Evolutionary conservation across 2,329 filamentous ascomycete genomes (phyloP).

Genomic region (Periconia sp.): DNA sequence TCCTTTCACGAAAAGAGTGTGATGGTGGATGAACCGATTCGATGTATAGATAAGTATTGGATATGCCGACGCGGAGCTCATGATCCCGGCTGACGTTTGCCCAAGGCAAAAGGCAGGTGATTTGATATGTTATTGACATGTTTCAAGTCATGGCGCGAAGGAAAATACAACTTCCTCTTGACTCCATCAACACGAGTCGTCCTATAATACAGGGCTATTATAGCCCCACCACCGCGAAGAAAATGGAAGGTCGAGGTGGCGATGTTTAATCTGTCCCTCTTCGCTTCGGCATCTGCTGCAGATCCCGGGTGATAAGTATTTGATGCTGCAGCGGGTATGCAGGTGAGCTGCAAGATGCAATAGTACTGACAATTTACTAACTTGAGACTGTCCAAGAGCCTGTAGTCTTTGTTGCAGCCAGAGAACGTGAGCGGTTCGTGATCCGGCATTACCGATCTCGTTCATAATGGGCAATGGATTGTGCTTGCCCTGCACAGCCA

Average conservation of each 20-base stretch:
- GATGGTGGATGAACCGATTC: too few relatives aligned
- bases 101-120: too few relatives aligned
- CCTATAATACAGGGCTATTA: not conserved
- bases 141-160: too few relatives aligned
- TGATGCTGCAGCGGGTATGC: not conserved
- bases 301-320: not conserved
- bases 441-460: not conserved
- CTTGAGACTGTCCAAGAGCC: not conserved
- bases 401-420: not conserved
- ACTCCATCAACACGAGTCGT: not conserved
- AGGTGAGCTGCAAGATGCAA: not conserved
- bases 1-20: too few relatives aligned
- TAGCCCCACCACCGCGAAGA: not conserved
- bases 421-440: not conserved
- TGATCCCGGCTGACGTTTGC: too few relatives aligned
- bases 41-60: too few relatives aligned
- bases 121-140: too few relatives aligned
- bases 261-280: too few relatives aligned
- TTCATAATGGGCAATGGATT: not conserved
- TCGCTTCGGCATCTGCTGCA: not conserved
- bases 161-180: not conserved
- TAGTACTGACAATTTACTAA: not conserved
- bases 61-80: too few relatives aligned
- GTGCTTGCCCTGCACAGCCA: not conserved
- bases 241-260: not conserved